Base-by-base conservation (phyloP, 768 basidiomycete species). In the Auriscalpium orientale region DNA sequence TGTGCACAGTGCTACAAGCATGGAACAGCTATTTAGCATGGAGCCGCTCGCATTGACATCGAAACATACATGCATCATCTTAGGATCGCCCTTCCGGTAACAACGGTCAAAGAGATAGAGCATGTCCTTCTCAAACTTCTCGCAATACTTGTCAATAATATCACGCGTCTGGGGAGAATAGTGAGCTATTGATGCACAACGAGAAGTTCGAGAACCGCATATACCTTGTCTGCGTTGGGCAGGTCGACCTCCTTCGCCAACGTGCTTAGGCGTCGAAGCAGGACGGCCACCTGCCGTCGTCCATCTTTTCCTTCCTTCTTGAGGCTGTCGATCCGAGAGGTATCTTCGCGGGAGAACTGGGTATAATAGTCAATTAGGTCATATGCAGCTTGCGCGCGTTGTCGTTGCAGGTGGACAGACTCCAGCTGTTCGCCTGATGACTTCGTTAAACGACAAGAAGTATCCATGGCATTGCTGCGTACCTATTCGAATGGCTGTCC, bases 61-160 rank as follows among this genome's bases (percentile, higher is more conserved):
- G 53, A 53, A 50, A 75, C 82, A 46, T 56, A 89, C 97, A 73
- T 95, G 91, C 97, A 99, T 99, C 89, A 98, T 91, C 72, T 95
- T 95, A 0, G 97, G 97, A 67, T 99, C 97, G 35, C 95, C 94
- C 67, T 92, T 91, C 52, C 95, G 83, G 71, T 98, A 99, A 65
- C 91, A 95, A 62, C 89, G 77, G 68, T 99, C 97, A 67, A 99
- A 99, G 44, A 98, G 76, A 66, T 89, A 85, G 53, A 99, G 81
- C 84, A 98, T 95, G 67, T 98, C 95, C 73, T 95, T 98, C 71
- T 99, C 97, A 61, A 98, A 98, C 70, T 89, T 91, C 73, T 99
- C 97, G 73, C 97, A 97, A 64, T 98, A 98, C 67, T 88, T 89
- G 65, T 98, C 95, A 57, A 99, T 93, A 56, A 78, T 86, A 68